Evolutionary conservation across 1,284 basidiomycete species (phyloP).

Genomic region (Ganoderma resinaceum): DNA sequence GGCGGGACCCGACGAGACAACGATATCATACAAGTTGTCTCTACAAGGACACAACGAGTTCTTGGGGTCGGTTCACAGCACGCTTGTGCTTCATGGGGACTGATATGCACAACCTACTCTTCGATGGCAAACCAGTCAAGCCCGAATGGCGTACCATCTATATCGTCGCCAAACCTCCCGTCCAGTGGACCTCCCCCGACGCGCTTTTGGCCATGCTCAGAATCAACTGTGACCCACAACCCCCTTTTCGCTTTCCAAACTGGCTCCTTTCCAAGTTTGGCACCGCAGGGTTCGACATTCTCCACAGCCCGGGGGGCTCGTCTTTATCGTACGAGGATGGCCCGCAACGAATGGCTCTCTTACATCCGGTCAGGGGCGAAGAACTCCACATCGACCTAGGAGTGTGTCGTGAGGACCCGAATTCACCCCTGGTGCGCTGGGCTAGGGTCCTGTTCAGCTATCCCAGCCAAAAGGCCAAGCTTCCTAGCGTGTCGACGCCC

Average conservation of each 20-base stretch:
- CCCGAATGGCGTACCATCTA: not conserved
- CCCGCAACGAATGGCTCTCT: not conserved
- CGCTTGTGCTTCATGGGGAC: not conserved
- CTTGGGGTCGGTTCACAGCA: not conserved
- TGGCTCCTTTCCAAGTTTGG: not conserved
- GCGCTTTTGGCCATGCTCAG: not conserved
- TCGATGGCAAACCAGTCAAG: not conserved
- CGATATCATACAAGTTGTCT: not conserved
- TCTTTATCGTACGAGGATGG: not conserved
- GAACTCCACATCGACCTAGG: not conserved
- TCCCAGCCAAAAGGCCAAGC: not conserved
- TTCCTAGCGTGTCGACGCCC: not conserved
- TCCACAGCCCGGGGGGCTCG: not conserved
- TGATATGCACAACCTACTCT: not conserved
- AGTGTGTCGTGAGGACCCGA: not conserved
- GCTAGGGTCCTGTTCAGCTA: not conserved
- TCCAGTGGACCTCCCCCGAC: not conserved
- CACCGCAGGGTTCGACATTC: not conserved
- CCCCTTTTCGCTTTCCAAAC: not conserved
- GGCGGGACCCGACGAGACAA: not conserved
- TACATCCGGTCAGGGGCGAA: not conserved
- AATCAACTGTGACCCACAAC: not conserved
- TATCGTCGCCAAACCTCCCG: not conserved
- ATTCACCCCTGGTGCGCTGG: not conserved
- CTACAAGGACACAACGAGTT: not conserved